Evolutionary conservation across 805 yeast genomes (phyloP).

Genomic region (Sugiyamaella smithiae): DNA sequence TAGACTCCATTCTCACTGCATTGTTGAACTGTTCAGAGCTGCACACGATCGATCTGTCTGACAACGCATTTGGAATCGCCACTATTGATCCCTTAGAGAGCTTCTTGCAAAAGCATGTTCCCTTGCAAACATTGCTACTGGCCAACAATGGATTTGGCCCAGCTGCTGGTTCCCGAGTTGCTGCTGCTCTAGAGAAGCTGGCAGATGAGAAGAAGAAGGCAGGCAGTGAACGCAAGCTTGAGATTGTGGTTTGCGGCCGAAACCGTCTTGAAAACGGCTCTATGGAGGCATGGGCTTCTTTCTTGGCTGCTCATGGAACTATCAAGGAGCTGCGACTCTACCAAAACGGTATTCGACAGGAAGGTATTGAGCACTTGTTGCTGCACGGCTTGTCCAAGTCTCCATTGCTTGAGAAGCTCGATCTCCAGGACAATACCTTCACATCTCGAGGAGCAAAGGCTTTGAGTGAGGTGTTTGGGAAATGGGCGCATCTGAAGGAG

Average conservation of each 20-base stretch:
- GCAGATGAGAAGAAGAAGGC: slow-evolving; percentile 57
- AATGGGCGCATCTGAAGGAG: slow-evolving; percentile 71
- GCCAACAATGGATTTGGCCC: slow-evolving; percentile 99
- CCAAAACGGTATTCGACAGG: slow-evolving; percentile 97
- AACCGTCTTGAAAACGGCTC: slow-evolving; percentile 97
- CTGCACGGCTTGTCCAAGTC: slow-evolving; percentile 66
- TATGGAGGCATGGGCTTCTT: slow-evolving; percentile 76
- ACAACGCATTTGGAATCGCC: slow-evolving; percentile 95
- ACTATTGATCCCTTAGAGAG: slow-evolving; percentile 86
- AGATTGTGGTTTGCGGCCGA: slow-evolving; percentile 94
- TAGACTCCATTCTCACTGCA: slow-evolving; percentile 69
- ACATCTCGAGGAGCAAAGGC: slow-evolving; percentile 65
- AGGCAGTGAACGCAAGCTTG: slow-evolving; percentile 50
- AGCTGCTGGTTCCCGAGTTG: slow-evolving; percentile 92
- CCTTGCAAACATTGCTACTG: slow-evolving; percentile 80
- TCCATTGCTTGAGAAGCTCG: slow-evolving; percentile 61
- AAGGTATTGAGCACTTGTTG: slow-evolving; percentile 76
- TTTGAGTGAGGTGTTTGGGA: slow-evolving; percentile 56
- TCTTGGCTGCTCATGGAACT: slow-evolving; percentile 74
- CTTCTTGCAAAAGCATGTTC: slow-evolving; percentile 68
- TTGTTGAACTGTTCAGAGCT: slow-evolving; percentile 66
- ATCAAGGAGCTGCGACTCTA: slow-evolving; percentile 74
- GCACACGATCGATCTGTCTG: slow-evolving; percentile 77
- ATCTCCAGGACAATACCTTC: slow-evolving; percentile 93
- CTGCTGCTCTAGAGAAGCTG: slow-evolving; percentile 73